Evolutionary conservation across 371 early-diverging fungal species (phyloP).

Genomic region (Capillidium rhysosporum): DNA sequence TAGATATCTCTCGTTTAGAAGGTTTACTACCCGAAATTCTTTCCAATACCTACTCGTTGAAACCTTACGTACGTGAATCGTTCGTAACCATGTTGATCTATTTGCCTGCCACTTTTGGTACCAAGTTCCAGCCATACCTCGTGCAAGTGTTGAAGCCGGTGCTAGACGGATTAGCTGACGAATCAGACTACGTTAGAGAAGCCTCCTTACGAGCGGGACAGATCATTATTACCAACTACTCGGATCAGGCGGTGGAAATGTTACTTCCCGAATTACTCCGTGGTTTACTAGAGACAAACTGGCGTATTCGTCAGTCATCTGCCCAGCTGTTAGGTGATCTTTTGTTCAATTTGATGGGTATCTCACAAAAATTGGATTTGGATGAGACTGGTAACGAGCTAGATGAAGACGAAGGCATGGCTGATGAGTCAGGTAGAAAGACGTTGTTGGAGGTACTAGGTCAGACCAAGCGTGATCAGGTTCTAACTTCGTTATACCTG

Average conservation of each 20-base stretch:
- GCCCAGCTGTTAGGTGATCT: conserved; percentile 91
- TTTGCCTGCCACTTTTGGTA: conserved; percentile 85
- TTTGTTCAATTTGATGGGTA: conserved; percentile 76
- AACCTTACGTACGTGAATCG: conserved; percentile 81
- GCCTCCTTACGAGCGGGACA: conserved; percentile 80
- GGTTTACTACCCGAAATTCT: conserved; percentile 78
- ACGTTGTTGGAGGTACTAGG: conserved; percentile 69
- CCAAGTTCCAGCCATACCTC: conserved; percentile 75
- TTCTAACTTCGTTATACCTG: conserved; percentile 86
- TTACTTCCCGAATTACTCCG: conserved; percentile 79
- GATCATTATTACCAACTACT: conserved; percentile 80
- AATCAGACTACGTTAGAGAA: conserved; percentile 83
- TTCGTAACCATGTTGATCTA: conserved; percentile 87
- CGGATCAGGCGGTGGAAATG: conserved; percentile 67
- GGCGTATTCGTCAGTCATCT: conserved; percentile 90
- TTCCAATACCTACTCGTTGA: conserved; percentile 48
- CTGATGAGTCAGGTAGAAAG: conserved; percentile 45
- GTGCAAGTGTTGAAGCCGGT: conserved; percentile 70
- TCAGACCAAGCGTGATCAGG: conserved; percentile 58
- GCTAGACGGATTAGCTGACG: conserved; percentile 84
- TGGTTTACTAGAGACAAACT: conserved; percentile 76
- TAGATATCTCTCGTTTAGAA: conserved; percentile 75
- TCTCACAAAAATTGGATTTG: conserved; percentile 32
- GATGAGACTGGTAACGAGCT: conserved; percentile 33
- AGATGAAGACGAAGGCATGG: conserved; percentile 22